phyloP scores from a whole-genome alignment of 768 basidiomycete species.

The Calocera viscosa region DNA sequence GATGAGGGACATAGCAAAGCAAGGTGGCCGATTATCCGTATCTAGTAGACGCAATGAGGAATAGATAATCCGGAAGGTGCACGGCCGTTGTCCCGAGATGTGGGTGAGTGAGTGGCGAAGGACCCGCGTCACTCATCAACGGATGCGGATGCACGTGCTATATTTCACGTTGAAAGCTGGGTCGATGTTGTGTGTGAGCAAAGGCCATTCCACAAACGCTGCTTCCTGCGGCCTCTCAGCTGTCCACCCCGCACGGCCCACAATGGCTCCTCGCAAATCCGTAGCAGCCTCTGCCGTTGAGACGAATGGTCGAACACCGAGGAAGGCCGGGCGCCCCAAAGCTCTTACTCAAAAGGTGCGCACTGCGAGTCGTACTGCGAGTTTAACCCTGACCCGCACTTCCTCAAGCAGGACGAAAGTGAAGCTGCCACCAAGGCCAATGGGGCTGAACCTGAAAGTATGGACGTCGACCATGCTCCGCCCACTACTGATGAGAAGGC shows the following conservation, averaged over 20 bases:
- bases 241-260: neutral
- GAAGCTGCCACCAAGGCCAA: neutral
- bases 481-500: neutral
- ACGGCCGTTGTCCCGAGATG: too few relatives aligned
- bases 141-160: conserved; percentile 7
- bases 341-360: neutral
- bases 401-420: neutral
- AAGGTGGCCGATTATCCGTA: too few relatives aligned
- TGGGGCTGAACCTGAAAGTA: neutral
- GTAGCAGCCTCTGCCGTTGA: neutral
- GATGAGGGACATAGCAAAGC: conserved; percentile 50
- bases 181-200: neutral
- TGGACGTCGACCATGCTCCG: neutral
- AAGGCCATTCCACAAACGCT: neutral
- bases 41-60: too few relatives aligned
- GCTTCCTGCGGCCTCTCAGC: neutral
- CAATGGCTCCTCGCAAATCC: neutral
- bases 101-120: too few relatives aligned
- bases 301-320: neutral
- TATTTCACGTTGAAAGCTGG: conserved; percentile 1
- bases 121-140: too few relatives aligned
- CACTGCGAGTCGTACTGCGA: neutral
- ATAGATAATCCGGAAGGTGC: too few relatives aligned
- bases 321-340: neutral
- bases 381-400: neutral